phyloP scores from a whole-genome alignment of 1,139 yeast genomes.

The Suhomyces terraborum region DNA sequence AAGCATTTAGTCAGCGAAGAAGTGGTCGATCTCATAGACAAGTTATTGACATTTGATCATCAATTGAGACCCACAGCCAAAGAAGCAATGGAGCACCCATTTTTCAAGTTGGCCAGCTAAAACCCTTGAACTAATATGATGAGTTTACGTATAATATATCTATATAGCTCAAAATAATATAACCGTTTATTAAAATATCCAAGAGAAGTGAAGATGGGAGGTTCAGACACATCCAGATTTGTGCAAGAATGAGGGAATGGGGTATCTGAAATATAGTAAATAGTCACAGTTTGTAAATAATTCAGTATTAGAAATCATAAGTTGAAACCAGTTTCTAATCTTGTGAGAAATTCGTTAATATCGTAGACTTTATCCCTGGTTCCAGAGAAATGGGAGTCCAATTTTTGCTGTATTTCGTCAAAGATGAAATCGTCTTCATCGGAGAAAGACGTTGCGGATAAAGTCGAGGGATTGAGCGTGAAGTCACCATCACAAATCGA shows the following conservation, averaged over 20 bases:
- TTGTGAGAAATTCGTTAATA: slow-evolving; percentile 26
- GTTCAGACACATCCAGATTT: not conserved
- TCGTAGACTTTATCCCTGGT: slow-evolving; percentile 31
- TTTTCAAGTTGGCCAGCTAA: slow-evolving; percentile 33
- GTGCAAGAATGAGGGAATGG: too few relatives aligned
- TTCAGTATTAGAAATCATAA: slow-evolving; percentile 2
- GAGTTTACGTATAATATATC: not conserved
- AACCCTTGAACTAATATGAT: not conserved
- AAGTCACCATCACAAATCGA: slow-evolving; percentile 17
- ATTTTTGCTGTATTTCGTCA: slow-evolving; percentile 27
- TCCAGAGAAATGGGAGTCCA: slow-evolving; percentile 27
- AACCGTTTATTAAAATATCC: slow-evolving; percentile 6
- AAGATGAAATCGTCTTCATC: slow-evolving; percentile 24
- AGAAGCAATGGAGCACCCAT: slow-evolving; percentile 71
- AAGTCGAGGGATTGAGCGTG: slow-evolving; percentile 11
- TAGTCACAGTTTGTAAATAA: not conserved
- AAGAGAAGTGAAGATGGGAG: slow-evolving; percentile 2
- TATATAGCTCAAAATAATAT: slow-evolving; percentile 3
- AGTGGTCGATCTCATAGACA: slow-evolving; percentile 65
- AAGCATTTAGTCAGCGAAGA: slow-evolving; percentile 61
- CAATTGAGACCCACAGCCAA: slow-evolving; percentile 73
- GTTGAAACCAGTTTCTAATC: slow-evolving; percentile 28
- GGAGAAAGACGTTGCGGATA: slow-evolving; percentile 11
- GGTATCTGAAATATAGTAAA: not conserved
- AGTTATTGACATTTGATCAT: slow-evolving; percentile 68